phyloP scores from a whole-genome alignment of 2,329 filamentous ascomycete species.

The Exophiala alcalophila region DNA sequence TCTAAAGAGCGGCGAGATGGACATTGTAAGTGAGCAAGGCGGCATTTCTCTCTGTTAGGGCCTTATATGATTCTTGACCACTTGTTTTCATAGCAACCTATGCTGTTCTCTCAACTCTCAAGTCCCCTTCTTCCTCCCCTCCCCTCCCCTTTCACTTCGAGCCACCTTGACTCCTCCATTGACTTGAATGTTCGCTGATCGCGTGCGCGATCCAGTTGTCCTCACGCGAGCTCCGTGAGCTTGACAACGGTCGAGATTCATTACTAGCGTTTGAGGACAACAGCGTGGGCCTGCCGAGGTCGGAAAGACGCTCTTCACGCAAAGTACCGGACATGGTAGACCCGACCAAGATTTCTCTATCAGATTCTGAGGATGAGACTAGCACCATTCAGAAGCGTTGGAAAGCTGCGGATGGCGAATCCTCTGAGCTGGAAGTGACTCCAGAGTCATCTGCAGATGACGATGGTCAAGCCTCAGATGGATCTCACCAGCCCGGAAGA shows the following conservation, averaged over 20 bases:
- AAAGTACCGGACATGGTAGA: slow-evolving; percentile 12
- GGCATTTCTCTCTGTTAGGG: background rate
- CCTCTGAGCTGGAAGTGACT: slow-evolving; percentile 7
- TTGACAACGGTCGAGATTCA: slow-evolving; percentile 16
- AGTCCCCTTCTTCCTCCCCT: background rate
- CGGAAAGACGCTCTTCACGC: slow-evolving; percentile 1
- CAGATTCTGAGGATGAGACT: slow-evolving; percentile 23
- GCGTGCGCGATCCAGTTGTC: slow-evolving; percentile 19
- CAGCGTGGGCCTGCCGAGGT: background rate
- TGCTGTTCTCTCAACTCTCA: background rate
- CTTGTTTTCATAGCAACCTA: background rate
- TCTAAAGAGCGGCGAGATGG: slow-evolving; percentile 38
- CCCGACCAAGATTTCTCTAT: slow-evolving; percentile 19
- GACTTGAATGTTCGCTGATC: slow-evolving; percentile 1
- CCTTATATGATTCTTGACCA: background rate
- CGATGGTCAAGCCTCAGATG: slow-evolving; percentile 17
- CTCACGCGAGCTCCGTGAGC: slow-evolving; percentile 13
- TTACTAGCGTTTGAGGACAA: slow-evolving; percentile 15
- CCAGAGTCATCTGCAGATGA: slow-evolving; percentile 4
- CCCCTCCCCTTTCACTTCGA: background rate
- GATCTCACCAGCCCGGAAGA: slow-evolving; percentile 6
- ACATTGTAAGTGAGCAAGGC: slow-evolving; percentile 35
- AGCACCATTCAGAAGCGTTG: no score
- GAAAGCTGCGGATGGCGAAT: no score
- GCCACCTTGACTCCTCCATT: background rate